Evolutionary conservation across 345 rosid genomes (phyloP).

Genomic region (Triadica sebifera): DNA sequence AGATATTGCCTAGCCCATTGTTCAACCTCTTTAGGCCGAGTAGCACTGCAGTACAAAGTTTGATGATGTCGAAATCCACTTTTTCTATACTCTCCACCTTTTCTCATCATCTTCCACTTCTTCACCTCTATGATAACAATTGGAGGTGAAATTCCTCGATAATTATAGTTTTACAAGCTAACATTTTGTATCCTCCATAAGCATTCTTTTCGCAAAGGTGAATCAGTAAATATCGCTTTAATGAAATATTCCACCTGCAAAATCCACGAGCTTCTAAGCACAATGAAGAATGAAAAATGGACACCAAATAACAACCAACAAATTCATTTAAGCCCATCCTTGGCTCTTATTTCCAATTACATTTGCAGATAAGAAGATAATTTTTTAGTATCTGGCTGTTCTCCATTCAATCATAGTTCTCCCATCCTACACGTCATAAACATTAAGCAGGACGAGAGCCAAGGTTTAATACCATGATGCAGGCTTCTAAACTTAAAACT

Average conservation of each 20-base stretch:
- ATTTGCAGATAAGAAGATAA: not conserved
- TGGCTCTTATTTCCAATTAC: not conserved
- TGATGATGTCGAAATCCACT: too few species aligned
- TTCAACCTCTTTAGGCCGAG: too few species aligned
- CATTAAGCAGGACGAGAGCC: not conserved
- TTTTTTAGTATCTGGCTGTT: not conserved
- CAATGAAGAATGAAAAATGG: not conserved
- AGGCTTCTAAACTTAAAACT: not conserved
- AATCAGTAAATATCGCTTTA: conserved; percentile 81
- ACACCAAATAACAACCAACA: not conserved
- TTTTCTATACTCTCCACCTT: not conserved
- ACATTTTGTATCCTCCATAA: conserved; percentile 68
- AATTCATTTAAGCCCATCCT: not conserved
- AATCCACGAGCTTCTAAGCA: not conserved
- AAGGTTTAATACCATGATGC: not conserved
- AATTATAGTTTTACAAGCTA: conserved; percentile 24
- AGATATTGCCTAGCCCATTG: too few species aligned
- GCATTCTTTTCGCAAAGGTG: conserved; percentile 88
- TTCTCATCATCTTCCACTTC: not conserved
- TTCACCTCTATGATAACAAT: not conserved
- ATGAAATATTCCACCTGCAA: conserved; percentile 77
- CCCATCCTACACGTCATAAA: too few species aligned
- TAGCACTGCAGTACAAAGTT: too few species aligned
- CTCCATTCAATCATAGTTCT: too few species aligned
- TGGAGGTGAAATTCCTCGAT: not conserved